Evolutionary conservation across 192 early-diverging fungal genomes (phyloP), one percentile per base, ranked within the genome.

Genomic region (Backusella psychrophila): DNA sequence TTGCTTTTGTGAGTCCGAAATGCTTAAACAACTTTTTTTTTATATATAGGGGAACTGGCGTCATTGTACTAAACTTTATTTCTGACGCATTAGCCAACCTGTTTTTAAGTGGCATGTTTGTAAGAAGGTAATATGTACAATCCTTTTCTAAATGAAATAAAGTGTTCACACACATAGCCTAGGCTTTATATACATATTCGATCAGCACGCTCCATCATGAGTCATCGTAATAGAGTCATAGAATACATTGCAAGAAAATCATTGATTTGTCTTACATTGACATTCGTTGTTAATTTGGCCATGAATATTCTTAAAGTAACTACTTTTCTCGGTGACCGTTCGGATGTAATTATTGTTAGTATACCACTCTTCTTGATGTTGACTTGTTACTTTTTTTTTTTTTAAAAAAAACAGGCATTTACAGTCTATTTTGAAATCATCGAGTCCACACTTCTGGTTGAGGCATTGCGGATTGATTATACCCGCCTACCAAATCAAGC

Each of bases 271-370:
- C 69, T 82, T 29, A 78, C 79, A 63, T 76, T 82, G 39, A 76
- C 77, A 15, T 79, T 82, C 31, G 36, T 72, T 39, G 77, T 77
- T 42, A 82, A 82, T 36, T 31, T 78, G 42, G 36, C 71, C 6
- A 82, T 82, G 81, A 82, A 82, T 65, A 29, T 82, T 29, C 65
- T 82, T 44, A 82, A 82, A 66, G 63, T 82, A 11, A 79, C 77
- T 9, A 7, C 17, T 42, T 82, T 74, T 63, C 17, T 82, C 36
- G 77, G 77, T 15, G 63, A 75, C 23, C 39, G 74, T 12, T 73
- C 77, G 8, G 77, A 82, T 73, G 77, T 81, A 74, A 75, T 4
- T 44, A 15, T 44, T 44, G 12, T 44, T 8, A 17, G 0, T 44
- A 4, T 2, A 12, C 11, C n/a, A 29, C 46, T 31, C 12, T 39